Base-by-base conservation (phyloP, 2,329 filamentous ascomycete species). In the Pseudocercospora vitis region DNA sequence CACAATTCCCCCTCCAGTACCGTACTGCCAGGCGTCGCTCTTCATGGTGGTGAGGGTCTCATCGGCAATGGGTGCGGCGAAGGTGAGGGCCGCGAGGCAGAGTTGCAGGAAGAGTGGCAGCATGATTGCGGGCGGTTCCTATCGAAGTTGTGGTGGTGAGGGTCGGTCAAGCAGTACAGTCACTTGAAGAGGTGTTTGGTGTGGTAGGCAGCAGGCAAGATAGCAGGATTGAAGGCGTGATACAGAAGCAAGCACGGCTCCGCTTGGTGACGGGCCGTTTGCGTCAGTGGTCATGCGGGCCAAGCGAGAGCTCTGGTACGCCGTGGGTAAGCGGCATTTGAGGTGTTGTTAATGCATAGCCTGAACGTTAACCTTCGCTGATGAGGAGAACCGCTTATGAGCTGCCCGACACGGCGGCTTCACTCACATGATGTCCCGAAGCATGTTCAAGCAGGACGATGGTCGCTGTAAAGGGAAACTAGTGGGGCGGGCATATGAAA, bases 1-100 rank as follows among this genome's bases (percentile, higher is more conserved):
- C 5, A 84, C 44, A 29, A 85, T 76, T 1, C 83, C 83, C 12
- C 83, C 83, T 21, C 83, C 81, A 1, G 80, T 80, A 33, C 82
- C 82, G 44, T 81, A 83, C 52, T 82, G 77, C 78, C 79, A 82
- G 7, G 78, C 65, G 48, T 68, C 70, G 6, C 72, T 68, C 31
- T 74, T 68, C 44, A 77, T 77, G 28, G 74, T 69, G 45, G 78
- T 77, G 18, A 62, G 32, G 8, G 50, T 44, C 12, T 64, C 58
- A 56, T 58, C 52, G 48, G 58, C 55, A 49, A 62, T 50, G 2
- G 65, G 65, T 2, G 79, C 79, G 18, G 79, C 81, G 51, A 76
- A 70, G 42, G 77, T 73, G 51, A 81, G 67, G 35, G 74, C 68
- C 48, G 80, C 73, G 62, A 80, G 73, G 62, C 73, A 77, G 59